Conservation (phyloP, 225 moss, liverwort and hornwort species). For the Bryum argenteum region DNA sequence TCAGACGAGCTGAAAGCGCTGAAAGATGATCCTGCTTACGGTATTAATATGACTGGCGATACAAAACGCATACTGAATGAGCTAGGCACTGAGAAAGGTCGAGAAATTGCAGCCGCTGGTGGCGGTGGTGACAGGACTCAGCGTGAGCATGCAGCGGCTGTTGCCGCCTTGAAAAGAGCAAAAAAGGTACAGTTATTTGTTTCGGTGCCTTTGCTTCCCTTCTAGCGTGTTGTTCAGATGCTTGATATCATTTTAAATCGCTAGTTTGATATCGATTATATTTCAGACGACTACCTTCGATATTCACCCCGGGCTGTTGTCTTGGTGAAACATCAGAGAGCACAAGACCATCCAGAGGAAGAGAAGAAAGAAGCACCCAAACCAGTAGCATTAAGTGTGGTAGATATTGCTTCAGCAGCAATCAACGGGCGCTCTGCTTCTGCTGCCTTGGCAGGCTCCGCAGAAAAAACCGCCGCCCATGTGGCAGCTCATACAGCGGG, state of each 20-base stretch:
- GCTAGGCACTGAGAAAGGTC: conserved; percentile 85
- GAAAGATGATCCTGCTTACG: conserved; percentile 80
- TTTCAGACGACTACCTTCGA: conserved; percentile 3
- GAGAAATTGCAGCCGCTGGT: conserved; percentile 72
- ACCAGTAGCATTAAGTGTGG: conserved; percentile 71
- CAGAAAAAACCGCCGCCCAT: conserved; percentile 91
- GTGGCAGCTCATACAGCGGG: conserved; percentile 93
- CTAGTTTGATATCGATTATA: neutral
- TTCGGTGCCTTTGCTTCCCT: neutral
- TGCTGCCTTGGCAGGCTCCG: conserved; percentile 77
- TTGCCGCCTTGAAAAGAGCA: conserved; percentile 69
- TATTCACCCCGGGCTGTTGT: conserved; percentile 11
- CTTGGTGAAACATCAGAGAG: conserved; percentile 35
- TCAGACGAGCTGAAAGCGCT: conserved; percentile 81
- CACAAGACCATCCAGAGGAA: conserved; percentile 49
- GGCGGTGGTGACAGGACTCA: conserved; percentile 94
- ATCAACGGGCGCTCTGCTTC: conserved; percentile 96
- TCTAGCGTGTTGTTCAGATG: neutral
- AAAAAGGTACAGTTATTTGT: conserved; percentile 44
- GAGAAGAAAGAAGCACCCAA: conserved; percentile 55
- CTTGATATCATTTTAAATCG: conserved; percentile 6
- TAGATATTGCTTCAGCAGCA: conserved; percentile 98
- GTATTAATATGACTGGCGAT: conserved; percentile 94
- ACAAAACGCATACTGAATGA: conserved; percentile 85
- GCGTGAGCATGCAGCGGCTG: conserved; percentile 81